phyloP scores from a whole-genome alignment of 257 asterid species.

The Solanum pimpinellifolium region DNA sequence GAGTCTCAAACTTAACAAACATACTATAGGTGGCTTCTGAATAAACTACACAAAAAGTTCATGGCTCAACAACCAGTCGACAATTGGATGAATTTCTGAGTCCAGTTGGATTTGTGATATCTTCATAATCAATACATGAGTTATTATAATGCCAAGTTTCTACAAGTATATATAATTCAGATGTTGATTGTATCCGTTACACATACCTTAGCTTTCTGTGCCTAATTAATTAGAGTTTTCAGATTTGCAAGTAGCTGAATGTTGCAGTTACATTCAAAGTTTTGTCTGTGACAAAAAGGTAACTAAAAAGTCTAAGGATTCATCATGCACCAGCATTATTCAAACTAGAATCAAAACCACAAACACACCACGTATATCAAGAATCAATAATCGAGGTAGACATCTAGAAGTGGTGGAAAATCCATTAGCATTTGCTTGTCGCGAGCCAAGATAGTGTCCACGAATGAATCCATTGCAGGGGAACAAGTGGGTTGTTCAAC shows the following conservation, averaged over 20 bases:
- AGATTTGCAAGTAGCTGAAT: background rate
- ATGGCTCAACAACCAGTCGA: background rate
- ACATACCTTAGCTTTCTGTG: background rate
- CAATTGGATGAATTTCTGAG: background rate
- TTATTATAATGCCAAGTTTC: background rate
- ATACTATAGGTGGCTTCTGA: conserved; percentile 26
- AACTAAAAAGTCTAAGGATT: background rate
- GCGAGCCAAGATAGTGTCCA: conserved; percentile 66
- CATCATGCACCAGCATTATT: background rate
- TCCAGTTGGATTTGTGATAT: background rate
- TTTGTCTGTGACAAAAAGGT: background rate
- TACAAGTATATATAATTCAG: background rate
- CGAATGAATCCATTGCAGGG: conserved; percentile 43
- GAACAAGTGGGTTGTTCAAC: conserved; percentile 4
- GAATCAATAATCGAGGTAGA: conserved; percentile 30
- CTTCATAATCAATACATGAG: background rate
- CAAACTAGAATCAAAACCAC: background rate
- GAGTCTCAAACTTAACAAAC: background rate
- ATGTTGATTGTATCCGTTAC: background rate
- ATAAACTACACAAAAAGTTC: background rate
- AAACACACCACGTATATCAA: background rate
- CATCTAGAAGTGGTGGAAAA: conserved; percentile 52
- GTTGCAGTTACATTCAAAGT: background rate
- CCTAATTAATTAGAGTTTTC: background rate
- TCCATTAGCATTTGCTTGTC: conserved; percentile 56